Evolutionary conservation across 2,329 filamentous ascomycete species (phyloP).

Genomic region (Colletotrichum nymphaeae): DNA sequence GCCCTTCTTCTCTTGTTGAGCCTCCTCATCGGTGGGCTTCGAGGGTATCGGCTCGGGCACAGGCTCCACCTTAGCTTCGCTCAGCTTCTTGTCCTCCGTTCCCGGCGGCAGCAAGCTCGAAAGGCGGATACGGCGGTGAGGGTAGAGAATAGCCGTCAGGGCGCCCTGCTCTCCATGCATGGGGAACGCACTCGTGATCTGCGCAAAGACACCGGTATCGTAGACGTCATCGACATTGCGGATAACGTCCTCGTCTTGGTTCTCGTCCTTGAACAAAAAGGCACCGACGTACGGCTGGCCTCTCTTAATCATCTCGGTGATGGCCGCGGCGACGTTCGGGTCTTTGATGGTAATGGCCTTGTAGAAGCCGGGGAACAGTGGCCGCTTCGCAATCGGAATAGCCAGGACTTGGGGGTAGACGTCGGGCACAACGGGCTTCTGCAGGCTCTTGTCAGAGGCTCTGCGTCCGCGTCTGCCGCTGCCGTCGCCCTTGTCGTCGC

Average conservation of each 20-base stretch:
- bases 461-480: conserved; percentile 77
- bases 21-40: conserved; percentile 64
- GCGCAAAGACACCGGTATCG: conserved; percentile 95
- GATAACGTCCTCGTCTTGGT: conserved; percentile 93
- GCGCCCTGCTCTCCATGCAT: conserved; percentile 86
- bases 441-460: conserved; percentile 76
- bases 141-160: conserved; percentile 94
- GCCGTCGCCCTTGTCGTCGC: conserved; percentile 59
- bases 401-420: conserved; percentile 98
- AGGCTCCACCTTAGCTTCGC: conserved; percentile 60
- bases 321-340: conserved; percentile 88
- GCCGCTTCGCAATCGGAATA: conserved; percentile 93
- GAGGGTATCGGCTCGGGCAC: conserved; percentile 69
- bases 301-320: conserved; percentile 95
- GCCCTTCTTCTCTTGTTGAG: conserved; percentile 77
- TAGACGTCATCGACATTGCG: conserved; percentile 91
- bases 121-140: conserved; percentile 92
- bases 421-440: conserved; percentile 91
- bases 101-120: conserved; percentile 82
- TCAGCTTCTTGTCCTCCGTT: conserved; percentile 61
- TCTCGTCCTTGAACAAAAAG: conserved; percentile 96
- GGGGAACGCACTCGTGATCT: conserved; percentile 96
- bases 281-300: conserved; percentile 98
- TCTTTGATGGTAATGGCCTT: conserved; percentile 98
- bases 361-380: conserved; percentile 97